phyloP scores from a whole-genome alignment of 805 yeast species.

The Hermanozyma aechmeae region DNA sequence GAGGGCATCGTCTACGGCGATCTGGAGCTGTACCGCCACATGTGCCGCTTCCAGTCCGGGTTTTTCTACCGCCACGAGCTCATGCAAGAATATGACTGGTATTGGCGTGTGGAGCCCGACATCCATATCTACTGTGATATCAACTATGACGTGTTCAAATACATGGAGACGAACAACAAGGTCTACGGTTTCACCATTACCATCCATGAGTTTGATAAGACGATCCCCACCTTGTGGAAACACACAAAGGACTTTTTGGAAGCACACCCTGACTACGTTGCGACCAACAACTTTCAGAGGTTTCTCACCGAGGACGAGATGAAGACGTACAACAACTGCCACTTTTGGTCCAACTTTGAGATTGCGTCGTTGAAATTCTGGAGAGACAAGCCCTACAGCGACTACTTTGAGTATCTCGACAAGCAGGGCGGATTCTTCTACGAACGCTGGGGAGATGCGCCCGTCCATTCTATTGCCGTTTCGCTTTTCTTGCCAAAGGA shows the following conservation, averaged over 20 bases:
- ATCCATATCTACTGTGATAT: conserved; percentile 15
- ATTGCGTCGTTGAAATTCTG: conserved; percentile 64
- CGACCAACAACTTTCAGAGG: conserved; percentile 9
- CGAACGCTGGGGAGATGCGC: conserved; percentile 94
- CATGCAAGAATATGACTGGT: conserved; percentile 15
- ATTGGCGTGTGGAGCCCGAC: conserved; percentile 18
- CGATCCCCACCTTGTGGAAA: conserved; percentile 15
- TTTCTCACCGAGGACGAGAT: conserved; percentile 10
- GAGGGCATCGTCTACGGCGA: conserved; percentile 21
- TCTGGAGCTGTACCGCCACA: conserved; percentile 10
- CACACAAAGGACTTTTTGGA: conserved; percentile 7
- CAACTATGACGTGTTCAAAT: conserved; percentile 15
- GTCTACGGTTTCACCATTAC: conserved; percentile 17
- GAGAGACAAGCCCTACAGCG: conserved; percentile 46
- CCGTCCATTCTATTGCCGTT: conserved; percentile 75
- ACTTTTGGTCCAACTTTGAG: conserved; percentile 64
- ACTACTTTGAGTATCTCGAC: conserved; percentile 57
- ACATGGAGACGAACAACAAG: conserved; percentile 14
- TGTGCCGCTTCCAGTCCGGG: conserved; percentile 14
- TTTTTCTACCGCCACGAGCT: conserved; percentile 12
- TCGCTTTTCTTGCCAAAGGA: conserved; percentile 46
- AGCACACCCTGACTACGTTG: conserved; percentile 3
- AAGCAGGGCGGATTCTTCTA: conserved; percentile 69
- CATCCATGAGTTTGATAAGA: conserved; percentile 12
- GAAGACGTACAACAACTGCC: conserved; percentile 8